These are phyloP conservation scores for Sicyos edulis DNA, from an alignment of 306 rosid genomes.

Conservation along the genomic window DNA sequence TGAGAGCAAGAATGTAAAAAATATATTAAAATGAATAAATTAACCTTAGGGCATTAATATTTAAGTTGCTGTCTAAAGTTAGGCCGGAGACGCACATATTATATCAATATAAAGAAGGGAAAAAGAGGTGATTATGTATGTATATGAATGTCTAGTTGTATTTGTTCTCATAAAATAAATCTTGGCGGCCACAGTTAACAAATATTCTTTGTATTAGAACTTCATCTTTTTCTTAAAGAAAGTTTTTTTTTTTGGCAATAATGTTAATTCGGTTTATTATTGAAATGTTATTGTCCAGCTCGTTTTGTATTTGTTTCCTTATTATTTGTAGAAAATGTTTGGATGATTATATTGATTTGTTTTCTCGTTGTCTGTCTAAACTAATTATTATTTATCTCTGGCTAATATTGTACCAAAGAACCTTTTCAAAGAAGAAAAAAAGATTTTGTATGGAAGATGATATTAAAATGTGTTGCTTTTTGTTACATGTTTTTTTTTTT, in stretches of 20 bases:
- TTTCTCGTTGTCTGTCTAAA: no score
- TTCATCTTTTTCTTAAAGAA: no score
- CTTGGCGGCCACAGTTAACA: background rate
- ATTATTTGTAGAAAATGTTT: slow-evolving; percentile 25
- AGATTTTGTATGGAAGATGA: no score
- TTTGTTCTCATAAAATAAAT: background rate
- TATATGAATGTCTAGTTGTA: background rate
- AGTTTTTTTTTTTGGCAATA: background rate
- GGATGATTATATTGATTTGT: background rate
- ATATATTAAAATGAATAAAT: background rate
- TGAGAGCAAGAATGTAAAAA: background rate
- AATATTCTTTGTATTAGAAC: background rate
- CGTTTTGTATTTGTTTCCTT: no score
- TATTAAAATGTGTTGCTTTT: no score
- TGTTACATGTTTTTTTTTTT: no score
- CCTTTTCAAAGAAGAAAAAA: no score
- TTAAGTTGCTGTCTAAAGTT: background rate
- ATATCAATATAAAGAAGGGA: background rate
- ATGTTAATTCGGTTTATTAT: background rate
- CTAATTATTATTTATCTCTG: no score
- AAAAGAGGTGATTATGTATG: slow-evolving; percentile 1
- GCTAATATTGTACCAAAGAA: no score
- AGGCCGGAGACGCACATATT: background rate
- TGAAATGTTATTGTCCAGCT: background rate
- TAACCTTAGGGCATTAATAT: background rate